Base-by-base conservation (phyloP, 1,139 yeast species). In the Trichomonascaceae sp. region DNA sequence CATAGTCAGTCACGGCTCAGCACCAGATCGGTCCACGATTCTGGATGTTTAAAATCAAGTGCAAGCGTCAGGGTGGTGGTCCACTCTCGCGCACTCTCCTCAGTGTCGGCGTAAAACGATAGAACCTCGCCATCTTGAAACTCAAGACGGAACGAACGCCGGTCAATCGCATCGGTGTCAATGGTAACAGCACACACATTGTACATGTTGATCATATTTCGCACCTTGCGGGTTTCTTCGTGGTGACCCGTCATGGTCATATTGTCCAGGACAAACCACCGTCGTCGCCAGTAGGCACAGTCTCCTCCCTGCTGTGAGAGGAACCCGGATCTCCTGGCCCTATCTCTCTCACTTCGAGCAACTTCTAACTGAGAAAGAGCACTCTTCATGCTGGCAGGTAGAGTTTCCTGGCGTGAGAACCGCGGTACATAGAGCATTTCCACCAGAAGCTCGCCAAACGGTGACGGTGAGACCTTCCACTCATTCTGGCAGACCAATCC, bases 291-390 rank as follows among this genome's bases (percentile, higher is more conserved):
- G 29, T 65, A 58, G 11, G 67, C 68, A 49, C 82, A 73, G 56
- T 79, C 92, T 0, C 89, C 89, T 14, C 89, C 92, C 45, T 76
- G 82, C 57, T 79, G 92, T 37, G 74, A 72, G 56, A 79, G 60
- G 48, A 65, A 76, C 2, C 89, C 89, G 16, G 37, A 37, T n/a
- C 41, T 37, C 15, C 41, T 31, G 16, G 50, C 43, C 28, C 43
- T 44, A 14, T 42, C 36, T 31, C 37, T 34, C 30, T 37, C 34
- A 17, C 13, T 14, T n/a, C 29, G 11, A 4, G 58, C 56, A 9
- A 31, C 31, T 16, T 43, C 41, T 18, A 58, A 42, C 30, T 45
- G 52, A 22, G 42, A 35, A 16, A 45, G 43, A 28, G 56, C 48
- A 23, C 43, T 47, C 27, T 43, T 44, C 46, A 57, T 42, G 34